Base-by-base conservation (phyloP, 2,329 filamentous ascomycete genomes). In the Penicillium polonicum region DNA sequence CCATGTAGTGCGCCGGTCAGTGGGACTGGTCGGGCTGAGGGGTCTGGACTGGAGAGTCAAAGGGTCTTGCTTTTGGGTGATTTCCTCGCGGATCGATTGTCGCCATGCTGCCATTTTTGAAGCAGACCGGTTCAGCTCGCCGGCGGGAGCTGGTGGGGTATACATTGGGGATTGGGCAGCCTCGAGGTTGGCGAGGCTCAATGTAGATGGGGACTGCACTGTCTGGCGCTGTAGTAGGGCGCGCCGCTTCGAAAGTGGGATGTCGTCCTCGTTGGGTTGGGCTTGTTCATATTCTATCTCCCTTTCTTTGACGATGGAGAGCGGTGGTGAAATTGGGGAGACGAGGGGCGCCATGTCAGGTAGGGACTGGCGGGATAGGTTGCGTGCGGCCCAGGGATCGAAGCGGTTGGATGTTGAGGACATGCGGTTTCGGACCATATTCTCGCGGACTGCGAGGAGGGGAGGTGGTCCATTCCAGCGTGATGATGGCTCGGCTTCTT, bases 201-300 rank as follows among this genome's bases (percentile, higher is more conserved):
- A 66, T 83, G 82, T 15, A 80, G 84, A 76, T 85, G 73, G 57
- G 1, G 73, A 62, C 52, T 60, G 55, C 55, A 62, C 82, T 61
- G 71, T 80, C 42, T 83, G 81, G 33, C 83, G 84, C n/a, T 76
- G 75, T 55, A 89, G 84, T 29, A 89, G 72, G 45, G 83, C 76
- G 55, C 82, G 83, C 43, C 89, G 86, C 65, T 89, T 84, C 42
- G 85, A 88, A 19, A 94, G 80, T 0, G 90, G 87, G 63, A 93
- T 80, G 55, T 92, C 84, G 59, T 92, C 90, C 1, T 81, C 78
- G 62, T 85, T 48, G 1, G 38, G 29, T 17, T 44, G 13, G 19
- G 25, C 19, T 36, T 35, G 44, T 19, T 43, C 42, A 10, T 35
- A 6, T 4, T 59, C 45, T 17, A 62, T 56, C 3, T 62, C 55